Evolutionary conservation across 2,329 filamentous ascomycete species (phyloP), one percentile per base, ranked within the genome.

Genomic region (Pyrenochaeta sp.): DNA sequence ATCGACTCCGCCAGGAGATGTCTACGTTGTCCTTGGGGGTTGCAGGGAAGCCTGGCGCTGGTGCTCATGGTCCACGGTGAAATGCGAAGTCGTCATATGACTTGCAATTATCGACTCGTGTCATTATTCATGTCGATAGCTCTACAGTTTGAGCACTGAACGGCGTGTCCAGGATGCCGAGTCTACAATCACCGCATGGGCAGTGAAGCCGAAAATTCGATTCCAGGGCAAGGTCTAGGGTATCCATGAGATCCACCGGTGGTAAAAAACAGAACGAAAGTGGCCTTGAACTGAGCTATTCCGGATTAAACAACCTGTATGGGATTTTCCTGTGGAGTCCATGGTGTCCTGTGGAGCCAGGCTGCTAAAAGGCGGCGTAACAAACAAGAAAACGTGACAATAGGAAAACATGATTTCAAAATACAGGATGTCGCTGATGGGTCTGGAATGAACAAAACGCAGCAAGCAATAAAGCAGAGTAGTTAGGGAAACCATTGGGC

Each of bases 401-500:
- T 60, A 51, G 39, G 47, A 53, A 55, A 38, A 69, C 67, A 69
- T 55, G 42, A 51, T 48, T 49, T 38, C 35, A 48, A 39, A 51
- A 56, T 44, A 68, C 63, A 68, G 44, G 48, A 48, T 48, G 31
- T 44, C 45, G 36, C 32, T 20, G 26, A 19, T 35, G 30, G 47
- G 39, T 34, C 55, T 39, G 47, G 53, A 44, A 50, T 29, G 47
- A 32, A 51, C 10, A 60, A 54, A 7, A 43, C 34, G 52, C 41
- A 58, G 51, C n/a, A 58, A 53, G 44, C 36, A 61, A n/a, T n/a
- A n/a, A n/a, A 64, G 50, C 53, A 60, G 47, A 60, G 57, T 43
- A 46, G 38, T 45, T 52, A 48, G 49, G 53, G 56, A 57, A 60
- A 71, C 65, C 67, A 51, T 63, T 67, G 69, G 68, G 67, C 65